Evolutionary conservation across 2,329 filamentous ascomycete species (phyloP).

Genomic region (Byssothecium circinans): DNA sequence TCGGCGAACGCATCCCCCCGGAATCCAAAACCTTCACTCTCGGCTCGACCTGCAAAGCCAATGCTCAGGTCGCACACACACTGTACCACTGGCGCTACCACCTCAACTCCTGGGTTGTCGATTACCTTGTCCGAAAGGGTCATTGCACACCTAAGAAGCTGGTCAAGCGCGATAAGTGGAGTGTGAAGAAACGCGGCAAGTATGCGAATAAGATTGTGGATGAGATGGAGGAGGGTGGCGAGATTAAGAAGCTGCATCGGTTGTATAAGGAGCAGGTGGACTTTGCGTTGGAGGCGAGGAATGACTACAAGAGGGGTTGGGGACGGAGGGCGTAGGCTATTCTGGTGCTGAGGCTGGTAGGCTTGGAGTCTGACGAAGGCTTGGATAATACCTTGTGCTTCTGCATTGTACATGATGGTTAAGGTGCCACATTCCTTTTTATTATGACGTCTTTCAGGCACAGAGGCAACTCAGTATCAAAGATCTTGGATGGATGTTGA

Average conservation of each 20-base stretch:
- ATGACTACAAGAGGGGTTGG: slow-evolving; percentile 29
- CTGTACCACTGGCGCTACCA: slow-evolving; percentile 76
- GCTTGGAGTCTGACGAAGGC: too few species aligned
- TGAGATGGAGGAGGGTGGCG: slow-evolving; percentile 61
- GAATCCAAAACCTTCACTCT: slow-evolving; percentile 33
- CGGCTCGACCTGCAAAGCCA: slow-evolving; percentile 56
- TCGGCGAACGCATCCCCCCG: slow-evolving; percentile 31
- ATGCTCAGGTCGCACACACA: slow-evolving; percentile 70
- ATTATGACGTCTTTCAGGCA: too few species aligned
- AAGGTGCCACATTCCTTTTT: too few species aligned
- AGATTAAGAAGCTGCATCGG: slow-evolving; percentile 63
- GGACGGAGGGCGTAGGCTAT: slow-evolving; percentile 9
- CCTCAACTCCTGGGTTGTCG: slow-evolving; percentile 71
- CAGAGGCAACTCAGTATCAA: too few species aligned
- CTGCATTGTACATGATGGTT: too few species aligned
- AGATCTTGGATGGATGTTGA: too few species aligned
- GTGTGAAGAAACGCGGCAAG: slow-evolving; percentile 59
- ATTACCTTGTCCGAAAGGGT: slow-evolving; percentile 61
- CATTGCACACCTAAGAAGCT: slow-evolving; percentile 61
- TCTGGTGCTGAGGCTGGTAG: too few species aligned
- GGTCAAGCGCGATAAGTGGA: slow-evolving; percentile 63
- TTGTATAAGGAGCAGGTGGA: slow-evolving; percentile 65
- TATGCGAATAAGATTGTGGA: slow-evolving; percentile 67
- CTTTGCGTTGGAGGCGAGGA: slow-evolving; percentile 34
- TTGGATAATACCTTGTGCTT: too few species aligned